Percentiles rank a stretch among this genome's conserved stretches.
phyloP scores from a whole-genome alignment of 2,329 filamentous ascomycete genomes.

The Paraconiothyrium brasiliense region DNA sequence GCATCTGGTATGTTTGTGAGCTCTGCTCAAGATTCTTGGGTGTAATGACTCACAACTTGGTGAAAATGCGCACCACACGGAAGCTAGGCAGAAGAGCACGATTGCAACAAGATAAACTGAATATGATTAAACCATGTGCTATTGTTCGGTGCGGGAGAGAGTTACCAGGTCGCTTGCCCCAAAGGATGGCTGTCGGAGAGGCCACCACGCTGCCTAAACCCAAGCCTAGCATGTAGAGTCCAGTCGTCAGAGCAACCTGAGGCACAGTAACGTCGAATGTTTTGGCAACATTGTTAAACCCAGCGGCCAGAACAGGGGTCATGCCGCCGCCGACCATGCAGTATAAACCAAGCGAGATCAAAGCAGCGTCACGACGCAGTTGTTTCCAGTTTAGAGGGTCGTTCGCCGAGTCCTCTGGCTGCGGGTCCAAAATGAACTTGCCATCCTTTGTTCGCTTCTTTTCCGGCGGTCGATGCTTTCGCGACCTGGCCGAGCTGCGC shows the following conservation, averaged over 20 bases:
- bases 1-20: constrained; percentile 52
- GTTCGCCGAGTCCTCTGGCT: constrained; percentile 89
- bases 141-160: neutral
- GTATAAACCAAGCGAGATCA: constrained; percentile 87
- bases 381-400: constrained; percentile 92
- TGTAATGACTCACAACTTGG: constrained; percentile 64
- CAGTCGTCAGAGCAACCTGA: constrained; percentile 84
- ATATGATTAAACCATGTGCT: neutral
- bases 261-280: constrained; percentile 73
- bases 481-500: constrained; percentile 35
- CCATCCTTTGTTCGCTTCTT: constrained; percentile 85
- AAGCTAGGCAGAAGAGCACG: constrained; percentile 78
- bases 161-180: constrained; percentile 77
- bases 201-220: constrained; percentile 85
- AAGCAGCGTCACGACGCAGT: constrained; percentile 80
- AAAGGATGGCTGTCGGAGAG: constrained; percentile 90
- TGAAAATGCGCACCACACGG: constrained; percentile 87
- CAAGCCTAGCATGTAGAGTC: constrained; percentile 92
- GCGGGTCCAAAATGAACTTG: constrained; percentile 85
- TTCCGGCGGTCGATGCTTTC: constrained; percentile 34
- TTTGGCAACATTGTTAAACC: constrained; percentile 81
- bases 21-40: too few species aligned
- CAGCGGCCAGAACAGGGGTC: constrained; percentile 88
- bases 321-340: constrained; percentile 94
- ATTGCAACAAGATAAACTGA: constrained; percentile 80